phyloP scores from a whole-genome alignment of 805 yeast species.

The Tetrapisispora arboricola region DNA sequence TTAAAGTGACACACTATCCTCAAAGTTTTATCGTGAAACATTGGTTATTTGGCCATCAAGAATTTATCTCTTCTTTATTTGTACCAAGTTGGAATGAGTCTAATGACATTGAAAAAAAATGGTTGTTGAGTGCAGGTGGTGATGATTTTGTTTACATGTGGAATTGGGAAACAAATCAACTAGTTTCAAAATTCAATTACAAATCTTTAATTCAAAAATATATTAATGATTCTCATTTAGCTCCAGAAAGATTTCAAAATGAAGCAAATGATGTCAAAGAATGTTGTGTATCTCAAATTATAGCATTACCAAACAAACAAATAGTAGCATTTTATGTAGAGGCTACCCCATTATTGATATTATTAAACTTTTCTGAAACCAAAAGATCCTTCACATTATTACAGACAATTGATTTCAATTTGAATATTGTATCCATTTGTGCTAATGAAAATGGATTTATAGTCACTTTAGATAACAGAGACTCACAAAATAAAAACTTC shows the following conservation, averaged over 20 bases:
- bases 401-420: constrained; percentile 25
- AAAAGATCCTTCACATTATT: constrained; percentile 17
- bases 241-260: constrained; percentile 55
- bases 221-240: constrained; percentile 47
- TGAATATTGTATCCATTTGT: constrained; percentile 26
- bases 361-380: constrained; percentile 18
- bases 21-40: constrained; percentile 65
- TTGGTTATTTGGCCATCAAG: constrained; percentile 79
- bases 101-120: constrained; percentile 23
- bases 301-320: constrained; percentile 26
- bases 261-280: constrained; percentile 40
- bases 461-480: constrained; percentile 28
- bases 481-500: constrained; percentile 9
- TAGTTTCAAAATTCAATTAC: constrained; percentile 41
- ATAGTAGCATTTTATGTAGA: constrained; percentile 40
- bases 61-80: constrained; percentile 63
- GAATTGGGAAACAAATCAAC: constrained; percentile 59
- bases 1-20: constrained; percentile 74
- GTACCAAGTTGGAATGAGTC: constrained; percentile 38
- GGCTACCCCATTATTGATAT: constrained; percentile 37
- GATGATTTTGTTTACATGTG: constrained; percentile 65
- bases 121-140: constrained; percentile 84
- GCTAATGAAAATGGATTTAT: constrained; percentile 25
- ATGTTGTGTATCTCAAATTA: constrained; percentile 39
- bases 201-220: constrained; percentile 32